Conservation (phyloP, 116 monocot genomes). For the Dioscorea cayenensis region DNA sequence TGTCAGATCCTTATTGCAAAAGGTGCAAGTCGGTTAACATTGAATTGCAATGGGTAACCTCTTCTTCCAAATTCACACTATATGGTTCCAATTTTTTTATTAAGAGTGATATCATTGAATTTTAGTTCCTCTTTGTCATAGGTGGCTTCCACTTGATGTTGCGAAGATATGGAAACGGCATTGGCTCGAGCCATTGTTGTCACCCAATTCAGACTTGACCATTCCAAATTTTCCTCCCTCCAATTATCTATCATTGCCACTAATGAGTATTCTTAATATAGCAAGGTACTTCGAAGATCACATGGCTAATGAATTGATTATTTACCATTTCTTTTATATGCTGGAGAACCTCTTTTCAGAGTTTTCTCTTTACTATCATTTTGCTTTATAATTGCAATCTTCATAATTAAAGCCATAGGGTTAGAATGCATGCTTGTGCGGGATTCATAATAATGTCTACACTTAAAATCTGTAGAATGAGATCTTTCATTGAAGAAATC, state of each 20-base stretch:
- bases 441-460: too few relatives aligned
- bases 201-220: constrained; percentile 55
- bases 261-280: constrained; percentile 91
- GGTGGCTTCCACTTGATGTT: constrained; percentile 96
- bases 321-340: too few relatives aligned
- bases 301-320: too few relatives aligned
- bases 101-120: background rate
- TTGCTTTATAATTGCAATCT: too few relatives aligned
- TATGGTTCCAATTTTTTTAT: background rate
- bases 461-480: too few relatives aligned
- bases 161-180: constrained; percentile 84
- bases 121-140: constrained; percentile 11
- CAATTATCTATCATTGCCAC: constrained; percentile 76
- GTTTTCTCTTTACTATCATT: too few relatives aligned
- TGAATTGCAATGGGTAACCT: constrained; percentile 93
- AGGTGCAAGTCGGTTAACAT: constrained; percentile 81
- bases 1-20: constrained; percentile 72
- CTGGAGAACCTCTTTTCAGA: too few relatives aligned
- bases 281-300: constrained; percentile 51
- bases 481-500: too few relatives aligned
- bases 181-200: constrained; percentile 58
- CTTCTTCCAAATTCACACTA: background rate
- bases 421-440: too few relatives aligned
- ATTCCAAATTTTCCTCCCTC: constrained; percentile 66
- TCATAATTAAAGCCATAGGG: too few relatives aligned